A percentile compares a stretch with the other conserved stretches of the same genome.
Evolutionary conservation across 1,284 basidiomycete species (phyloP).

Genomic region (Cryptococcus sp.): DNA sequence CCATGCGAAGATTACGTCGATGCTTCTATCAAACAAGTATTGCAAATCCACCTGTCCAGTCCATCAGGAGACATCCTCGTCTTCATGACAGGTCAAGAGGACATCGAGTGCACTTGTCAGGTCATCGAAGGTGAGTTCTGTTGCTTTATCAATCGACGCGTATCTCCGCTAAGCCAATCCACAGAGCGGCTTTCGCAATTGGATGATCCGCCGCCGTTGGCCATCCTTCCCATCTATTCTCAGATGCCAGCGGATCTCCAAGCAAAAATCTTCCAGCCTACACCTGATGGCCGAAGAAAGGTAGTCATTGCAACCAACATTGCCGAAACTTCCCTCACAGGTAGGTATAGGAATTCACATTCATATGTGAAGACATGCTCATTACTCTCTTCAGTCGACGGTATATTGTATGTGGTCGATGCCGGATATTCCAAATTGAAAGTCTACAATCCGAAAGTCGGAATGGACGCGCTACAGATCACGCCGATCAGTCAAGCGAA

Average conservation of each 20-base stretch:
- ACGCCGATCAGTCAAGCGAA: conserved; percentile 99
- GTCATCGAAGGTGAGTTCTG: conserved; percentile 73
- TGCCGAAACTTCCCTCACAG: conserved; percentile 94
- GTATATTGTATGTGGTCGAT: conserved; percentile 96
- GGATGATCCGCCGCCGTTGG: conserved; percentile 81
- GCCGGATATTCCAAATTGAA: conserved; percentile 96
- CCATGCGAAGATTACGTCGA: conserved; percentile 99
- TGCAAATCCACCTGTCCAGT: conserved; percentile 91
- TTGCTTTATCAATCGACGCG: neutral
- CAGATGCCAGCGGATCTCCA: conserved; percentile 99
- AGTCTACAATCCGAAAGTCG: conserved; percentile 98
- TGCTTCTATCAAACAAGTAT: conserved; percentile 92
- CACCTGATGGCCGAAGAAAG: conserved; percentile 90
- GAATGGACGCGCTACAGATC: conserved; percentile 98
- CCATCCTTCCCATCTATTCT: conserved; percentile 95
- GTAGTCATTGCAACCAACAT: conserved; percentile 99
- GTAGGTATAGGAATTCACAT: conserved; percentile 51
- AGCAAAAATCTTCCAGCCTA: conserved; percentile 95
- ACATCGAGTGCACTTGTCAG: conserved; percentile 93
- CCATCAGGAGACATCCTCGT: conserved; percentile 96
- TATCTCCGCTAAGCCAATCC: conserved; percentile 33
- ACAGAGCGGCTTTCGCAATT: conserved; percentile 86
- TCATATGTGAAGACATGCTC: too few species aligned
- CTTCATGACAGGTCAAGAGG: conserved; percentile 99
- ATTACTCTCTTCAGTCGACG: conserved; percentile 69